Evolutionary conservation across 805 yeast genomes (phyloP), one percentile per base, ranked within the genome.

Genomic region (Ogataea corticis): DNA sequence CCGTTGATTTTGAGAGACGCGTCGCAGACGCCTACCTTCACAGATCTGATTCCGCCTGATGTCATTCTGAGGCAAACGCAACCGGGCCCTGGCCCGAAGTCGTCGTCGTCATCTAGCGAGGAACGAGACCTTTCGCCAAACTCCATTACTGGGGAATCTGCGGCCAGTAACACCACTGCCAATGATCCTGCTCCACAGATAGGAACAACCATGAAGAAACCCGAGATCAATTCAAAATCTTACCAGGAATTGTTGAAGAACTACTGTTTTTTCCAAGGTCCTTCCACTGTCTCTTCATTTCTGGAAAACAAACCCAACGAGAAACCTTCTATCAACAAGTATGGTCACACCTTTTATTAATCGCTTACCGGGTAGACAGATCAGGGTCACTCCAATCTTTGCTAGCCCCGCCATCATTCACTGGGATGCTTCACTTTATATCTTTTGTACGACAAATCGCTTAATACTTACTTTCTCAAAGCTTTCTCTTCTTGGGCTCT

Each of bases 241-340:
- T 82, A 82, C 55, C 74, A 76, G 51, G 79, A 80, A 46, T 62
- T 82, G 16, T 62, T 83, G 41, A 80, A 81, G 39, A 73, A 77
- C 23, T 83, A 79, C 55, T 83, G 88, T 52, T 83, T 83, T 54
- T 82, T 76, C 55, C 66, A 71, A 48, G 63, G 75, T 7, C 69
- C 70, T 10, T 56, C 59, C 7, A 59, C 69, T 1, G 65, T 65
- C 2, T 61, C 68, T 1, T 58, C 69, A 12, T 56, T 62, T 45
- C 52, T 64, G 29, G 56, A 60, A 23, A 52, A 45, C 28, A 53
- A 52, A 17, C 37, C 52, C 7, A 40, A 48, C 19, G 53, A 51
- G 12, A 48, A 45, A 33, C 33, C 48, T 14, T 41, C 48, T 27
- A 33, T 51, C 25, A 49, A 43, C 42, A 44, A 49, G 36, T 54